These are phyloP conservation scores for Neoarthrinium moseri DNA, from an alignment of 2,329 filamentous ascomycete species.

Conservation along the genomic window DNA sequence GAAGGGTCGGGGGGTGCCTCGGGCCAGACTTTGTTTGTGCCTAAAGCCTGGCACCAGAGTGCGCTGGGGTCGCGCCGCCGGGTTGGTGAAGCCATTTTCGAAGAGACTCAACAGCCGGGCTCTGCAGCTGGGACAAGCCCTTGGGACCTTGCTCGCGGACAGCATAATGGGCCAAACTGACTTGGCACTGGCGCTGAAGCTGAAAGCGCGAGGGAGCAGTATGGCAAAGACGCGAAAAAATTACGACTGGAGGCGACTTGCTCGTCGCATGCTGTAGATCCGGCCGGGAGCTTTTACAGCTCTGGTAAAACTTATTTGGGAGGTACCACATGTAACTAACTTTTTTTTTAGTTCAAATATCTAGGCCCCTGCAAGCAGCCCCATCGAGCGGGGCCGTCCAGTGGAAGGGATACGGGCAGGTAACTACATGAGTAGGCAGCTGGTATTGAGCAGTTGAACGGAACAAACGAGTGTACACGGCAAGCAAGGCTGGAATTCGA, in stretches of 20 bases:
- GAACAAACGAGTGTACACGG: no score
- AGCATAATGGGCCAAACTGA: slow-evolving; percentile 26
- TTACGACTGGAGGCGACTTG: slow-evolving; percentile 1
- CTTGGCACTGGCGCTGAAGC: background rate
- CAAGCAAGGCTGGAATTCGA: no score
- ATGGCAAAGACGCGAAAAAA: background rate
- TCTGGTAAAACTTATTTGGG: background rate
- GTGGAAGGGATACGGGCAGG: no score
- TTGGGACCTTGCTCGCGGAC: slow-evolving; percentile 34
- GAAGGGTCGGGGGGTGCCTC: slow-evolving; percentile 16
- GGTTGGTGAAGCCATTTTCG: slow-evolving; percentile 30
- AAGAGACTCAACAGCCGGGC: slow-evolving; percentile 34
- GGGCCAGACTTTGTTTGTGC: slow-evolving; percentile 5
- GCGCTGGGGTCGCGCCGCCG: slow-evolving; percentile 16
- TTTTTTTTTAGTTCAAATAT: no score
- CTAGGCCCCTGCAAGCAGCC: background rate
- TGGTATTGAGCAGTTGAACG: no score
- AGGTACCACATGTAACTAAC: no score
- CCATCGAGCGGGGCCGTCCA: background rate
- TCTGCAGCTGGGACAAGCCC: slow-evolving; percentile 36
- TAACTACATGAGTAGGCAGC: no score
- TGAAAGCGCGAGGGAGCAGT: background rate
- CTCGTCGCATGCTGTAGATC: background rate
- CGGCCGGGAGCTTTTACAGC: background rate
- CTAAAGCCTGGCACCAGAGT: slow-evolving; percentile 12